These are phyloP conservation scores for Tetrapisispora namnaoensis DNA, from an alignment of 805 yeast species.

Conservation along the genomic window DNA sequence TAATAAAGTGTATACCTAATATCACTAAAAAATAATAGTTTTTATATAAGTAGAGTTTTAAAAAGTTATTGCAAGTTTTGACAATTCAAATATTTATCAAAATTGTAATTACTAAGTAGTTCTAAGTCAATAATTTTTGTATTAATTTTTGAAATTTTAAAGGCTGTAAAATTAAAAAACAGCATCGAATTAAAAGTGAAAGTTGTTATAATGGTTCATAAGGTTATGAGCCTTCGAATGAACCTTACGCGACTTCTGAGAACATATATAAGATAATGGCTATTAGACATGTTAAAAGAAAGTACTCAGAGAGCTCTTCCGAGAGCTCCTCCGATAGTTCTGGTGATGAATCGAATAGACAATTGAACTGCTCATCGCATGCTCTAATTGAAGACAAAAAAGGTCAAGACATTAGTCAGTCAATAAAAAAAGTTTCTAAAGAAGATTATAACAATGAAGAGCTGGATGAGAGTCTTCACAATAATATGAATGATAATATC, in stretches of 20 bases:
- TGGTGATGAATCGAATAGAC: background rate
- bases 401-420: background rate
- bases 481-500: background rate
- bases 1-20: too few relatives aligned
- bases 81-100: too few relatives aligned
- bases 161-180: too few relatives aligned
- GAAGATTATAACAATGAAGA: background rate
- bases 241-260: background rate
- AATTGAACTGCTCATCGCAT: background rate
- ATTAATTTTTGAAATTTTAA: too few relatives aligned
- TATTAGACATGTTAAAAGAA: constrained; percentile 16
- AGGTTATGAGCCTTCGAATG: too few relatives aligned
- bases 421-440: background rate
- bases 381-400: background rate
- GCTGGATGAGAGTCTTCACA: background rate
- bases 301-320: background rate
- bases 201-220: too few relatives aligned
- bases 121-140: too few relatives aligned
- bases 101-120: too few relatives aligned
- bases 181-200: too few relatives aligned
- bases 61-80: too few relatives aligned
- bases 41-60: too few relatives aligned
- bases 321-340: constrained; percentile 1
- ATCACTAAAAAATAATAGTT: too few relatives aligned
- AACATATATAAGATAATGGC: constrained; percentile 8